A percentile compares a stretch with the other conserved stretches of the same genome.
Evolutionary conservation across 176 grass and related monocot genomes (phyloP).

Genomic region (Oryza longistaminata): DNA sequence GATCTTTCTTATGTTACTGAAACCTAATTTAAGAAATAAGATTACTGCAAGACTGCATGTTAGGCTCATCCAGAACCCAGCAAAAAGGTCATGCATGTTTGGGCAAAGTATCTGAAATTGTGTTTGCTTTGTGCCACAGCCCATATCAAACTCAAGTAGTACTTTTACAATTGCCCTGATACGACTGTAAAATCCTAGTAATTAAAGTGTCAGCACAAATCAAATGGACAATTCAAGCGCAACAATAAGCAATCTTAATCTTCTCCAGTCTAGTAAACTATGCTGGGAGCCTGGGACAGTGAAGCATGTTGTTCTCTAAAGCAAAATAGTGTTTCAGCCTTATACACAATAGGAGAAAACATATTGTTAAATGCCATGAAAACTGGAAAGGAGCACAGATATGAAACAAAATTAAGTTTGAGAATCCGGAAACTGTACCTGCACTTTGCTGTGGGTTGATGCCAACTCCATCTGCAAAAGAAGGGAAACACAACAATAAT

Average conservation of each 20-base stretch:
- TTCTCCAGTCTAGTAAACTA: background rate
- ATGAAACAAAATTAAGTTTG: background rate
- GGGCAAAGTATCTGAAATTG: background rate
- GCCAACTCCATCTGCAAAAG: constrained; percentile 88
- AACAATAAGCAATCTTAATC: background rate
- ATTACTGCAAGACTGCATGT: background rate
- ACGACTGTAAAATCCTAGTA: background rate
- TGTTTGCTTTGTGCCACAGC: too few species aligned
- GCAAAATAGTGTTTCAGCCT: background rate
- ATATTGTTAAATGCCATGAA: background rate
- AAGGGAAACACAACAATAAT: background rate
- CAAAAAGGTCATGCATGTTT: background rate
- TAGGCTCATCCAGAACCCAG: background rate
- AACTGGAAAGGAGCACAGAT: too few species aligned
- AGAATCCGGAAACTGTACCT: constrained; percentile 44
- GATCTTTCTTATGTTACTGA: background rate
- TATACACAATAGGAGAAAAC: background rate
- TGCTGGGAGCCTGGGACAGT: background rate
- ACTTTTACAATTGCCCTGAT: background rate
- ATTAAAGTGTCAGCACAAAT: background rate
- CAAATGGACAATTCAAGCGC: background rate
- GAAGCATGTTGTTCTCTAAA: background rate
- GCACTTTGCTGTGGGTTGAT: constrained; percentile 99
- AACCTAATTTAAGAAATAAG: background rate
- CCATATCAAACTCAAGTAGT: background rate